Evolutionary conservation across 2,329 filamentous ascomycete species (phyloP).

Genomic region (Fusarium abutilonis): DNA sequence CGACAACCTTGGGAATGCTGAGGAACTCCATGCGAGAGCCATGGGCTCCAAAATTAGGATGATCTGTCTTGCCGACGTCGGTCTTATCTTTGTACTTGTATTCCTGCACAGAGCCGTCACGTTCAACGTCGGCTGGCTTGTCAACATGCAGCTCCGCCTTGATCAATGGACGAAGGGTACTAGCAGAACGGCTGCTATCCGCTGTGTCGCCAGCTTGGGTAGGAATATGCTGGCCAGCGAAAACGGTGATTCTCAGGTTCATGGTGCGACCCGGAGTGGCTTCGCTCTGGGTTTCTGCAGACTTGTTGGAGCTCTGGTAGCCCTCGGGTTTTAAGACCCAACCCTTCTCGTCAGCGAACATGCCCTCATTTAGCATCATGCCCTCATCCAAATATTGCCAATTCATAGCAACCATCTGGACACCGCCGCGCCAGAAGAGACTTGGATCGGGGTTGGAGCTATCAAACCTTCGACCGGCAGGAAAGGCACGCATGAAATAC

Average conservation of each 20-base stretch:
- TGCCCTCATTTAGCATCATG: slow-evolving; percentile 96
- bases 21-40: slow-evolving; percentile 68
- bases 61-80: slow-evolving; percentile 62
- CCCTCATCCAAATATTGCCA: slow-evolving; percentile 96
- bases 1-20: slow-evolving; percentile 67
- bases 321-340: slow-evolving; percentile 87
- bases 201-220: slow-evolving; percentile 46
- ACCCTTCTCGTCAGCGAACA: slow-evolving; percentile 88
- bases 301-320: slow-evolving; percentile 66
- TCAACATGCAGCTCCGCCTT: slow-evolving; percentile 86
- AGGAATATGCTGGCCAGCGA: slow-evolving; percentile 77
- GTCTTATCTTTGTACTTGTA: slow-evolving; percentile 70
- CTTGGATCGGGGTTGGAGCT: slow-evolving; percentile 97
- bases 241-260: slow-evolving; percentile 75
- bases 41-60: slow-evolving; percentile 69
- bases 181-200: slow-evolving; percentile 47
- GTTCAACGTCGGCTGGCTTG: slow-evolving; percentile 55
- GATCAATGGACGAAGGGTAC: slow-evolving; percentile 72
- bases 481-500: slow-evolving; percentile 92
- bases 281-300: slow-evolving; percentile 55
- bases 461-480: slow-evolving; percentile 77
- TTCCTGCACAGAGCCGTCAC: slow-evolving; percentile 52
- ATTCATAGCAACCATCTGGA: slow-evolving; percentile 98
- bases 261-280: slow-evolving; percentile 64
- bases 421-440: slow-evolving; percentile 89